Evolutionary conservation across 306 rosid genomes (phyloP), one percentile per base, ranked within the genome.

Genomic region (Rosa rugosa): DNA sequence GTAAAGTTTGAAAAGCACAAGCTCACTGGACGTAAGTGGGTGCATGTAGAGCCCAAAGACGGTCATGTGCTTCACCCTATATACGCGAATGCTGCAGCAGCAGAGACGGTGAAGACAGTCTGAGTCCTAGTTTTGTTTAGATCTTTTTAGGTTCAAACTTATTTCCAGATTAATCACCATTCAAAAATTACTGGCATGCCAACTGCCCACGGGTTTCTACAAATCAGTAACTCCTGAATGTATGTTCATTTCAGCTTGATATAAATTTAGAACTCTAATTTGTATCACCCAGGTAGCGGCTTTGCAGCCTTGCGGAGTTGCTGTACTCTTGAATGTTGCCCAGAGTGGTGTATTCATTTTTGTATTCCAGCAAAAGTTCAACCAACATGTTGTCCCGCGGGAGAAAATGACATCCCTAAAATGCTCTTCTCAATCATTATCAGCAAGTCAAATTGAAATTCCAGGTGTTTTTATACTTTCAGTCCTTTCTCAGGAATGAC

Each of bases 61-160:
- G 98, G 97, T 41, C 97, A 92, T 73, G 85, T 87, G 71, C 97
- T 94, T 78, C 98, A 91, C 78, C 98, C 98, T 17, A 70, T 89
- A 69, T 91, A 88, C 71, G 81, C 90, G 27, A 77, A 80, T 75
- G 84, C 79, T 23, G 85, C 83, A 17, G 76, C 86, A 45, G 71
- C 84, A 17, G 69, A 88, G 78, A 59, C 50, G 54, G 71, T 83
- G 87, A 69, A 80, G 25, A 36, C 87, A 36, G 83, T 76, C 64
- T 83, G 63, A 85, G 3, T 72, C 59, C 59, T 71, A 68, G 34
- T 11, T 5, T 41, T 69, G 51, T 63, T 50, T 56, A 16, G 18
- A n/a, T 54, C 13, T 5, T 53, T 20, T 73, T 22, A 11, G 36
- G 38, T 4, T 38, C 50, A 74, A 57, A 23, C 54, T 14, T 8